Evolutionary conservation across 2,329 filamentous ascomycete genomes (phyloP).

Genomic region (Metarhizium sp.): DNA sequence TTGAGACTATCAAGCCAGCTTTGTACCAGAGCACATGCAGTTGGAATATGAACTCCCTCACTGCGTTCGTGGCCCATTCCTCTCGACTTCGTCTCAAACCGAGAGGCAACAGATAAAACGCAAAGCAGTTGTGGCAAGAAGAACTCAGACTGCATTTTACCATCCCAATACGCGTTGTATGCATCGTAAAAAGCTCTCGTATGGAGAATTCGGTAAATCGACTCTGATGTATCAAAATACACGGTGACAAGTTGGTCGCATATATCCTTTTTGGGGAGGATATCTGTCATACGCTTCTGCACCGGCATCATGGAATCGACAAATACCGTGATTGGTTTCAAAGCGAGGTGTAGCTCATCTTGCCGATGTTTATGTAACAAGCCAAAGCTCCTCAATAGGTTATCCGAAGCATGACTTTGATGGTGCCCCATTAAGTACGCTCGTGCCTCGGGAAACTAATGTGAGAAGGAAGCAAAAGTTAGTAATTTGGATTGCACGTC

Average conservation of each 20-base stretch:
- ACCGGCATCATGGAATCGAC: slow-evolving; percentile 51
- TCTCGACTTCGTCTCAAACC: slow-evolving; percentile 40
- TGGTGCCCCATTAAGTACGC: slow-evolving; percentile 5
- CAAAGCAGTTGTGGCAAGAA: slow-evolving; percentile 46
- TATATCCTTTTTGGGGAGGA: slow-evolving; percentile 38
- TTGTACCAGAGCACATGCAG: slow-evolving; percentile 44
- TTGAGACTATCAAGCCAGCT: slow-evolving; percentile 42
- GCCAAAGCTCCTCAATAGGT: slow-evolving; percentile 35
- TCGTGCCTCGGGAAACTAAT: slow-evolving; percentile 7
- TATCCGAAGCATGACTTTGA: slow-evolving; percentile 20
- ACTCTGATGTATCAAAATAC: slow-evolving; percentile 42
- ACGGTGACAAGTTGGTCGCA: slow-evolving; percentile 41
- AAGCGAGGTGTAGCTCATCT: slow-evolving; percentile 34
- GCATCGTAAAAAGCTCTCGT: slow-evolving; percentile 40
- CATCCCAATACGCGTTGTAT: slow-evolving; percentile 43
- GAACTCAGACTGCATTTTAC: slow-evolving; percentile 33
- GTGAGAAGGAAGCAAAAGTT: not conserved
- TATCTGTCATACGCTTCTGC: slow-evolving; percentile 47
- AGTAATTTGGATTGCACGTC: not conserved
- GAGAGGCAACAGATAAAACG: slow-evolving; percentile 42
- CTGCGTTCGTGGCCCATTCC: slow-evolving; percentile 40
- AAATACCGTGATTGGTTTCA: slow-evolving; percentile 44
- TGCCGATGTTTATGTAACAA: slow-evolving; percentile 38
- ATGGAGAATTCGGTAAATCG: slow-evolving; percentile 44
- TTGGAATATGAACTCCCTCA: slow-evolving; percentile 47